Evolutionary conservation across 441 rosid species (phyloP), one percentile per base, ranked within the genome.

Genomic region (Erodium trifolium): DNA sequence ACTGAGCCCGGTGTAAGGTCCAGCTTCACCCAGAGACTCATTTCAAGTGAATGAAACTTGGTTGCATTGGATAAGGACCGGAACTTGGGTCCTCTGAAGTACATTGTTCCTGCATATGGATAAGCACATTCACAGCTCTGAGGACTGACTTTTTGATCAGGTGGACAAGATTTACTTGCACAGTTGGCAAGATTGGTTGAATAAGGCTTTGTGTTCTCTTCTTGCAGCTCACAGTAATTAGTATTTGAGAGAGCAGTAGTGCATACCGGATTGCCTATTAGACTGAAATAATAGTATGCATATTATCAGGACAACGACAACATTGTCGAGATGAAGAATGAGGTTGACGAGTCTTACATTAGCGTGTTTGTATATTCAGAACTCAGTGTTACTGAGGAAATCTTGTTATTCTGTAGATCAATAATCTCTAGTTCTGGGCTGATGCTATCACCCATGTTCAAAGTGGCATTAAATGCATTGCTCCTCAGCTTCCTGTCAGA

Each of bases 101-200:
- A 88, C 63, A 94, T 65, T 47, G 89, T 92, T 51, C 99, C 99
- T 83, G 87, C 88, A 31, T 83, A 92, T 59, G 99, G 99, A 76
- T 86, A 86, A 9, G 90, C 86, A 27, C 99, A 94, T 81, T 92
- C 91, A 72, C 99, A 92, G 76, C 96, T 94, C 75, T 91, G 99
- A 76, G 99, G 98, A 74, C 93, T 94, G 5, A 87, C 75, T 81
- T 82, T 88, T 82, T 86, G 92, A 72, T 90, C 96, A 14, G 47
- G 60, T 17, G 94, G 86, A 67, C 97, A 94, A 3, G 78, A 57
- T 80, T 82, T 81, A 45, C 84, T 77, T 73, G 87, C 94, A 72
- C 99, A 94, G 72, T 88, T 86, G 12, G 97, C 84, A n/a, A 94
- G 77, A 82, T 85, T 88, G 27, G 98, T 92, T n/a, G 97, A 87